These are phyloP conservation scores for Picochlorum sp. DNA, from an alignment of 139 green algal species.

Conservation along the genomic window DNA sequence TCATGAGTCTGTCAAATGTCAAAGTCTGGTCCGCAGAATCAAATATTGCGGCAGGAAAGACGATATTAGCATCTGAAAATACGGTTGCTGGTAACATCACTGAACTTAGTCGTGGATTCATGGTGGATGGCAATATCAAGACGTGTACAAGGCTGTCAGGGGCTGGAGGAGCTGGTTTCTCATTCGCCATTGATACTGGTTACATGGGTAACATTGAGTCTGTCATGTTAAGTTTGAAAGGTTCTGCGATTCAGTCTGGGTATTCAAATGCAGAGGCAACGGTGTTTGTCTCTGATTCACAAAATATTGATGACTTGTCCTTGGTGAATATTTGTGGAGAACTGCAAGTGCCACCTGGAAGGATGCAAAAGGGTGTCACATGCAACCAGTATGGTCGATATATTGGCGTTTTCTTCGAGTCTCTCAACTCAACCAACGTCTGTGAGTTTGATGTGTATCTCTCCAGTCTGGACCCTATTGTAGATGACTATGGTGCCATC, in stretches of 20 bases:
- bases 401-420: background rate
- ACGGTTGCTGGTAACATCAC: background rate
- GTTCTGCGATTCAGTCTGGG: background rate
- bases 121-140: background rate
- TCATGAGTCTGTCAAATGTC: conserved; percentile 14
- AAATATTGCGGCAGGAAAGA: conserved; percentile 17
- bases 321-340: background rate
- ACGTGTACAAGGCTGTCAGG: background rate
- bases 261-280: background rate
- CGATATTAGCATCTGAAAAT: conserved; percentile 4
- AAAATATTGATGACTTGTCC: background rate
- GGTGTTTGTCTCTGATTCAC: background rate
- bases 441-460: conserved; percentile 13
- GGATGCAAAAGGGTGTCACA: background rate
- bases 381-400: conserved; percentile 1
- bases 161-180: background rate
- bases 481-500: too few species aligned
- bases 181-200: background rate
- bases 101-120: background rate
- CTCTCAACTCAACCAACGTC: background rate
- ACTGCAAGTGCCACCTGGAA: background rate
- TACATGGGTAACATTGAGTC: background rate
- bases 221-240: background rate
- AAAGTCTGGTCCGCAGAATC: conserved; percentile 23
- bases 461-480: too few species aligned